Conservation (phyloP, 495 filamentous ascomycete genomes). For the Schizothecium vesticola region DNA sequence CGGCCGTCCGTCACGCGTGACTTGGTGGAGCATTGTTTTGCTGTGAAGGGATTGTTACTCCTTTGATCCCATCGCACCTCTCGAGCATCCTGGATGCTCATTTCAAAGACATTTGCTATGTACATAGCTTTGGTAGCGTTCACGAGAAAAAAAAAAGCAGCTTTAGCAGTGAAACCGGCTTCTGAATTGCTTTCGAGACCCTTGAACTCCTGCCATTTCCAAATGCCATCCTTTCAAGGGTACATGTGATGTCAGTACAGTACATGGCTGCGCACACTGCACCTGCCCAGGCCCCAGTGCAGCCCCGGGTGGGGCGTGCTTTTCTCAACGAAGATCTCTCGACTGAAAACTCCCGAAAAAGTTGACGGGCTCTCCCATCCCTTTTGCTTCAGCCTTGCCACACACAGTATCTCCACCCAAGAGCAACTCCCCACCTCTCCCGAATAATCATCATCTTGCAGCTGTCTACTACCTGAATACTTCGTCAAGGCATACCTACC, state of each 20-base stretch:
- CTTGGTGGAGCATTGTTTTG: no score
- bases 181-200: no score
- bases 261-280: not conserved
- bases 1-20: no score
- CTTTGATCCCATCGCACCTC: no score
- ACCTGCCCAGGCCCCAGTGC: not conserved
- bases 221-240: not conserved
- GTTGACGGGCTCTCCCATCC: not conserved
- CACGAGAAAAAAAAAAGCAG: no score
- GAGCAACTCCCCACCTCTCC: constrained; percentile 10
- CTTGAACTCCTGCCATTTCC: no score
- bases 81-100: no score
- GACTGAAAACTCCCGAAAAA: not conserved
- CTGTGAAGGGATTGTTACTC: no score
- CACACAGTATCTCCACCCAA: constrained; percentile 8
- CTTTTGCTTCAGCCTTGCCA: constrained; percentile 6
- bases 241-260: not conserved
- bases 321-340: not conserved
- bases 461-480: not conserved
- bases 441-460: not conserved
- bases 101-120: not conserved
- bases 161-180: no score
- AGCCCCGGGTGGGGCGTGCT: not conserved
- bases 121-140: no score
- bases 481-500: not conserved